Percentiles rank a stretch among this genome's conserved stretches.
These are phyloP conservation scores for Coprinellus micaceus DNA, from an alignment of 768 basidiomycete genomes.

Conservation along the genomic window DNA sequence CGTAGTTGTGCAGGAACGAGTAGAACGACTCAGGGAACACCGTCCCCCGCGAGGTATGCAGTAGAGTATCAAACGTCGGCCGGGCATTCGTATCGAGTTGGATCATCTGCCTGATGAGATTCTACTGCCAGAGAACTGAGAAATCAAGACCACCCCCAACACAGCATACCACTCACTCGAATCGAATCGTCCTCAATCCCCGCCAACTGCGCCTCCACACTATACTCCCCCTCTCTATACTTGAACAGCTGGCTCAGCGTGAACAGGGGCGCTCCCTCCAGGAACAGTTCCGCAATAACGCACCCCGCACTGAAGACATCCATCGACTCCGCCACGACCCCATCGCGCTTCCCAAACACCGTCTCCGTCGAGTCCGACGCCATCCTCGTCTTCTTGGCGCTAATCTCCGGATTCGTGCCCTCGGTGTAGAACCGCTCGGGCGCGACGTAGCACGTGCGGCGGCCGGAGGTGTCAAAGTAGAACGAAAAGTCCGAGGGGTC, in stretches of 20 bases:
- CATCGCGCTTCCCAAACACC: conserved; percentile 70
- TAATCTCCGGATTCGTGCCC: conserved; percentile 62
- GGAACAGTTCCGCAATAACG: conserved; percentile 91
- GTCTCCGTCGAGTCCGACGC: conserved; percentile 44
- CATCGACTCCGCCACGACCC: conserved; percentile 91
- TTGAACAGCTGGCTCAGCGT: conserved; percentile 93
- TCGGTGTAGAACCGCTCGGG: conserved; percentile 93
- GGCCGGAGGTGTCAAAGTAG: conserved; percentile 93
- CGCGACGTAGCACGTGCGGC: conserved; percentile 92
- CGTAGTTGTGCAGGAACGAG: conserved; percentile 89
- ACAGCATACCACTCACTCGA: conserved; percentile 51
- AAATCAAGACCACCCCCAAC: conserved; percentile 14
- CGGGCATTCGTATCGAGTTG: conserved; percentile 70
- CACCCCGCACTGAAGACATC: conserved; percentile 95
- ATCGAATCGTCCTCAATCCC: conserved; percentile 80
- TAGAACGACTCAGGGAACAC: conserved; percentile 94
- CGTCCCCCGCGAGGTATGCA: conserved; percentile 69
- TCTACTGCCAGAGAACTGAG: conserved; percentile 43
- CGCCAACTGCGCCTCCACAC: conserved; percentile 65
- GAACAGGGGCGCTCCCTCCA: conserved; percentile 91
- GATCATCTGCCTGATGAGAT: conserved; percentile 88
- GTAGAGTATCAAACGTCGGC: conserved; percentile 76
- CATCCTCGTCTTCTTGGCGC: conserved; percentile 58
- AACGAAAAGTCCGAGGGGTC: conserved; percentile 98
- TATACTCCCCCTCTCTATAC: conserved; percentile 83